Evolutionary conservation across 768 basidiomycete species (phyloP).

Genomic region (Kwoniella sp.): DNA sequence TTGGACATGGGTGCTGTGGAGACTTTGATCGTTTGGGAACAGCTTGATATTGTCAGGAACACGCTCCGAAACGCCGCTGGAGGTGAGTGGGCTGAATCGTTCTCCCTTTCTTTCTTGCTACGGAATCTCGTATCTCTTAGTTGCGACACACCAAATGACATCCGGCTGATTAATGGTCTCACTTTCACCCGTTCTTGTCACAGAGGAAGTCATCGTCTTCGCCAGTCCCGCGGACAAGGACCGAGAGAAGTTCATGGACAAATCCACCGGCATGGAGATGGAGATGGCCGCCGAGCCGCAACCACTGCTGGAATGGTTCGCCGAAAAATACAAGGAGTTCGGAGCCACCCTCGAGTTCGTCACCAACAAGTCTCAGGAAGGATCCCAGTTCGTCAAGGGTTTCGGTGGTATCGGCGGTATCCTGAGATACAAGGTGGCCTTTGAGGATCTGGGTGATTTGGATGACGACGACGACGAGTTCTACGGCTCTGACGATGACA

Average conservation of each 20-base stretch:
- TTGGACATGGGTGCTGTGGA: slow-evolving; percentile 96
- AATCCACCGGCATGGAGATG: slow-evolving; percentile 94
- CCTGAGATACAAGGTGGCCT: slow-evolving; percentile 96
- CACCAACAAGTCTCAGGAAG: slow-evolving; percentile 94
- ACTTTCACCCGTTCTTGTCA: slow-evolving; percentile 2
- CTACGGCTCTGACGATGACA: slow-evolving; percentile 55
- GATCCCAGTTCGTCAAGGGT: slow-evolving; percentile 95
- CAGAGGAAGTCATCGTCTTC: slow-evolving; percentile 83
- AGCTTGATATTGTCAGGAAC: slow-evolving; percentile 86
- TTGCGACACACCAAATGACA: too few relatives aligned
- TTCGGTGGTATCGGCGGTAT: slow-evolving; percentile 98
- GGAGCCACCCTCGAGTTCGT: slow-evolving; percentile 89
- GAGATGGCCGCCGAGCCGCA: slow-evolving; percentile 80
- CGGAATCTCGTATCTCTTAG: too few relatives aligned
- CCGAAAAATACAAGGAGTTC: slow-evolving; percentile 97
- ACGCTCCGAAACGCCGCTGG: slow-evolving; percentile 87
- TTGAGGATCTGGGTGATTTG: slow-evolving; percentile 69
- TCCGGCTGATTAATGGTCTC: too few relatives aligned
- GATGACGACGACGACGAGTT: slow-evolving; percentile 58
- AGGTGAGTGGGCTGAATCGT: slow-evolving; percentile 60
- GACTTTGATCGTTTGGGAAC: slow-evolving; percentile 98
- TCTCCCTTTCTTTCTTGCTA: neutral
- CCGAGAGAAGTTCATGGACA: slow-evolving; percentile 91
- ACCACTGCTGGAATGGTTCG: slow-evolving; percentile 94
- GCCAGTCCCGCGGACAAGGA: slow-evolving; percentile 77